phyloP scores from a whole-genome alignment of 1,139 yeast species.

The Protomyces lactucae-debilis region DNA sequence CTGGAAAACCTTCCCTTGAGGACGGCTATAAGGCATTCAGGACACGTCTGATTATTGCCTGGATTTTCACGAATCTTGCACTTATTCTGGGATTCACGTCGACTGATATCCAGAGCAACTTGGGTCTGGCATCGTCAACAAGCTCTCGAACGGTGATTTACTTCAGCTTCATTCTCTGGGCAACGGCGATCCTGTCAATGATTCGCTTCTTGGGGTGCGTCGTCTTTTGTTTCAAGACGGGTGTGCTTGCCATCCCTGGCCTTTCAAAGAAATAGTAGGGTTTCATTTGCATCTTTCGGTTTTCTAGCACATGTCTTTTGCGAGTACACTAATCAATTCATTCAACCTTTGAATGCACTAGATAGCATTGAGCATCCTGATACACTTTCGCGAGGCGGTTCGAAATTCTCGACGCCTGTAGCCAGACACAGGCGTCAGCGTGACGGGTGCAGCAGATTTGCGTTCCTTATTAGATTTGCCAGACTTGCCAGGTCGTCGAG shows the following conservation, averaged over 20 bases:
- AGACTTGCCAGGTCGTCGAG: neutral
- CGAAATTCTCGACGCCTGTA: neutral
- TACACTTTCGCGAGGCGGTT: neutral
- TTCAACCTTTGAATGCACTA: neutral
- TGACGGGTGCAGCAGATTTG: neutral
- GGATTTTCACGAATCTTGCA: conserved; percentile 73
- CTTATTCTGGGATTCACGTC: conserved; percentile 59
- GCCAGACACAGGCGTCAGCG: neutral
- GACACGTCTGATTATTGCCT: conserved; percentile 70
- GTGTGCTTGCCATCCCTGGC: conserved; percentile 12
- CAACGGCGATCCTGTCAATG: conserved; percentile 73
- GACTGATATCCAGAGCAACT: conserved; percentile 23
- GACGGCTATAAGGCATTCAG: conserved; percentile 68
- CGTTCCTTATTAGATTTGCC: neutral
- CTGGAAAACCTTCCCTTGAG: conserved; percentile 44
- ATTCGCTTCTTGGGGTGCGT: conserved; percentile 67
- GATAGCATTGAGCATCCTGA: neutral
- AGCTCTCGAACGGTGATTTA: conserved; percentile 49
- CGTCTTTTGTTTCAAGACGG: conserved; percentile 48
- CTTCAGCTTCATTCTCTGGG: conserved; percentile 70
- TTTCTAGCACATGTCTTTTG: neutral
- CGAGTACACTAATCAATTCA: too few relatives aligned
- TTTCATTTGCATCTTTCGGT: neutral
- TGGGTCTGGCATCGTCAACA: conserved; percentile 3
- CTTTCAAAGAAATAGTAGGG: conserved; percentile 2